phyloP scores from a whole-genome alignment of 2,329 filamentous ascomycete genomes.

The Madurella fahalii region DNA sequence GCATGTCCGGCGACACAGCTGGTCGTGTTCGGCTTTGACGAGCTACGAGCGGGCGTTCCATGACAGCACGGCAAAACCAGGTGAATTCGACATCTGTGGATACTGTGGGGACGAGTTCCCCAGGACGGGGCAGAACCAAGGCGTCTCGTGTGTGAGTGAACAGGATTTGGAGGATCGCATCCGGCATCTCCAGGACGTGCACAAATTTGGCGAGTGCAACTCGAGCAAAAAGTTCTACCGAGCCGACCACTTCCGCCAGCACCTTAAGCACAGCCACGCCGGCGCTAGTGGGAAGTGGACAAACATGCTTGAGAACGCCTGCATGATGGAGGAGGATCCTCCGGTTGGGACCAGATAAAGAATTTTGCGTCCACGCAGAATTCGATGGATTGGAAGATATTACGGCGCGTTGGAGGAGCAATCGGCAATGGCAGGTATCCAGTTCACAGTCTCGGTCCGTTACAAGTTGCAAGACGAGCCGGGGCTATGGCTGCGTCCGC shows the following conservation, averaged over 20 bases:
- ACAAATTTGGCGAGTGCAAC: conserved; percentile 98
- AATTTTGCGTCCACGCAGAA: neutral
- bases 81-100: conserved; percentile 76
- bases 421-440: neutral
- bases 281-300: conserved; percentile 98
- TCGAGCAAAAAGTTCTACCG: conserved; percentile 97
- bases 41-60: conserved; percentile 82
- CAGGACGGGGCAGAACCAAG: conserved; percentile 43
- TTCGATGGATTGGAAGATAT: neutral
- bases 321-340: conserved; percentile 85
- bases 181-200: conserved; percentile 81
- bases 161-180: conserved; percentile 85
- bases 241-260: conserved; percentile 96
- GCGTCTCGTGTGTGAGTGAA: conserved; percentile 53
- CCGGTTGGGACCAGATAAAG: conserved; percentile 41
- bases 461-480: too few relatives aligned
- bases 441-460: too few relatives aligned
- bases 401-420: neutral
- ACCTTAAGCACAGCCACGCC: conserved; percentile 95
- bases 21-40: conserved; percentile 88
- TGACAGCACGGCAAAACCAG: conserved; percentile 63
- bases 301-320: conserved; percentile 93
- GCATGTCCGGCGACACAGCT: conserved; percentile 87
- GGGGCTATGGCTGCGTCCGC: too few relatives aligned
- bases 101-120: conserved; percentile 92